These are phyloP conservation scores for Pestalotiopsis fici DNA, from an alignment of 2,329 filamentous ascomycete species.

Conservation along the genomic window DNA sequence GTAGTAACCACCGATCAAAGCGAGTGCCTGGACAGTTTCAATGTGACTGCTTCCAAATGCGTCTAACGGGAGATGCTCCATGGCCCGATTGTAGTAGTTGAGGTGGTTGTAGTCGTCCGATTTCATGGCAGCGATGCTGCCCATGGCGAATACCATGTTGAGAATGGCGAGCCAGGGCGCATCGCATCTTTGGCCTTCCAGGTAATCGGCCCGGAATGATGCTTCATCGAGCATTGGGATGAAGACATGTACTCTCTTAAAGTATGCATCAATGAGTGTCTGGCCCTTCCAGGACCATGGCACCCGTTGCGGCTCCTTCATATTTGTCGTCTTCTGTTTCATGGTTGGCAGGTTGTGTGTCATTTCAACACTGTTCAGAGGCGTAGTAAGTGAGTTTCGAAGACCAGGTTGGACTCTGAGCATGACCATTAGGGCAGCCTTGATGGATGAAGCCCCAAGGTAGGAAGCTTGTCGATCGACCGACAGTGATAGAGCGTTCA, in stretches of 20 bases:
- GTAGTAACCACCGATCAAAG: constrained; percentile 74
- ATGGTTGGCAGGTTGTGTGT: constrained; percentile 45
- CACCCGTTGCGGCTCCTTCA: constrained; percentile 50
- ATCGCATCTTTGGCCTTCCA: constrained; percentile 64
- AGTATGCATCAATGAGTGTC: constrained; percentile 73
- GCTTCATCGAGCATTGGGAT: constrained; percentile 74
- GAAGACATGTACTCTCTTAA: constrained; percentile 71
- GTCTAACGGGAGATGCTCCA: constrained; percentile 66
- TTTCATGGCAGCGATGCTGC: constrained; percentile 68
- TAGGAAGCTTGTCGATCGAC: constrained; percentile 65
- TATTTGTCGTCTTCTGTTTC: constrained; percentile 41
- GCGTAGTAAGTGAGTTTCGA: constrained; percentile 44
- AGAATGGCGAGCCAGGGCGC: constrained; percentile 71
- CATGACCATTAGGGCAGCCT: constrained; percentile 74
- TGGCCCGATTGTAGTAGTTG: constrained; percentile 69
- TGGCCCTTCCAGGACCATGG: constrained; percentile 66
- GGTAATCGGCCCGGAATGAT: constrained; percentile 66
- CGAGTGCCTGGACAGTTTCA: constrained; percentile 73
- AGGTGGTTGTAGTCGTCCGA: constrained; percentile 68
- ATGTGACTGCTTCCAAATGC: constrained; percentile 70
- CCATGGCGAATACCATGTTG: constrained; percentile 77
- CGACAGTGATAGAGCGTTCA: constrained; percentile 66
- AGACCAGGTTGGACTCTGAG: constrained; percentile 54
- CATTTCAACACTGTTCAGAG: constrained; percentile 48
- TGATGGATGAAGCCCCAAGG: constrained; percentile 73